Percentiles rank a stretch among this genome's conserved stretches.
These are phyloP conservation scores for Talaromyces piceae DNA, from an alignment of 2,329 filamentous ascomycete genomes.

Conservation along the genomic window DNA sequence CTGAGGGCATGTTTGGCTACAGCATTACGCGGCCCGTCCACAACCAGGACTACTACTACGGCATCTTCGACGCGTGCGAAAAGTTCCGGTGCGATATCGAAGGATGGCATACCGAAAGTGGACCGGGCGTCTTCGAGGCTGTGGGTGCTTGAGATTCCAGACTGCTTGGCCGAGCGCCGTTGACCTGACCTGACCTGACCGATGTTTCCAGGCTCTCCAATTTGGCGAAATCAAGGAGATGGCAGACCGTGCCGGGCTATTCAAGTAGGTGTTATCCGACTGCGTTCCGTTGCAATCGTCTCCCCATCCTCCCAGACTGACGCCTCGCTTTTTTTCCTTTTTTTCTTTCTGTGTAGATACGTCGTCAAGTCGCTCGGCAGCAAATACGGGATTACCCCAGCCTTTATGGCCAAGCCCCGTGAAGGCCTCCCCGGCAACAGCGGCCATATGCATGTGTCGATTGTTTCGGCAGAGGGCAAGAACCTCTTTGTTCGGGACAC, in stretches of 20 bases:
- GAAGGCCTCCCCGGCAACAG: constrained; percentile 89
- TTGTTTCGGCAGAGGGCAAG: constrained; percentile 70
- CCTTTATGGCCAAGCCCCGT: constrained; percentile 97
- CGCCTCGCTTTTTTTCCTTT: too few relatives aligned
- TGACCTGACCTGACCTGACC: constrained; percentile 20
- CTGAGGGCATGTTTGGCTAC: constrained; percentile 95
- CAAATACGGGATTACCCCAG: constrained; percentile 85
- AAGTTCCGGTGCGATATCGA: constrained; percentile 76
- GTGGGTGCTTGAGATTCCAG: constrained; percentile 37
- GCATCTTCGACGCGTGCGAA: constrained; percentile 71
- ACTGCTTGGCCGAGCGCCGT: not conserved
- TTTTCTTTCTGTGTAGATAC: constrained; percentile 51
- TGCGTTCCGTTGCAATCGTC: too few relatives aligned
- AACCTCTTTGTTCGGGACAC: constrained; percentile 74
- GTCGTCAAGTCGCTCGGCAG: constrained; percentile 82
- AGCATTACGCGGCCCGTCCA: constrained; percentile 78
- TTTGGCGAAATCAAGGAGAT: constrained; percentile 81
- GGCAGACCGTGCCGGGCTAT: constrained; percentile 85
- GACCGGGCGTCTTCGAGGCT: constrained; percentile 91
- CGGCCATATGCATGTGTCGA: constrained; percentile 89
- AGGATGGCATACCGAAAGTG: constrained; percentile 92
- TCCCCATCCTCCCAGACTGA: too few relatives aligned
- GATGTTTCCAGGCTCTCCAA: constrained; percentile 57
- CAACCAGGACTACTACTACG: constrained; percentile 89
- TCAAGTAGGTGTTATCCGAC: constrained; percentile 57